Base-by-base conservation (phyloP, 225 moss, liverwort and hornwort genomes). In the Physcomitrium patens region DNA sequence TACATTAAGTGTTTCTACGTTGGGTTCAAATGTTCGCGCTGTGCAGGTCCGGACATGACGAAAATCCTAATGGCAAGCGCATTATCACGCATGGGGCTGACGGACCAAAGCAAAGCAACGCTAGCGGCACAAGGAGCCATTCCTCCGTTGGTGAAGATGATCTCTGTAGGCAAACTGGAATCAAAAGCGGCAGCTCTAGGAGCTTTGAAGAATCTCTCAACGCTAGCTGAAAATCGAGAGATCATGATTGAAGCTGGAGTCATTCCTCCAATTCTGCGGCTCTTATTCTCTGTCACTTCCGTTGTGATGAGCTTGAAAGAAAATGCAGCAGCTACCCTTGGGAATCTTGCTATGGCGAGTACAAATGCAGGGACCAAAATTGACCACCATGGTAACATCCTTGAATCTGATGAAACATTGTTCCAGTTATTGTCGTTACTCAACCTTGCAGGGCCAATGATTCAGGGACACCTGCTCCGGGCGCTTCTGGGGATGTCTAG, bases 241-340 rank as follows among this genome's bases (percentile, higher is more conserved):
- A 28, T 54, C 26, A 68, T 91, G 91, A 88, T 91, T 14, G 69
- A 76, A 52, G 81, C 81, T 14, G 88, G 86, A 70, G 88, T 88
- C n/a, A 84, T 91, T 68, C 84, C 88, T 20, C 84, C 88, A 14
- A 55, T 91, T 62, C 43, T 91, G 22, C 86, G 86, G n/a, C 72
- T 91, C 65, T 80, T 91, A 5, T 91, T 88, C 76, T 91, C 91
- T 14, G 91, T 88, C 1, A 91, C 91, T 27, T 91, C 91, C 5
- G 91, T 80, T 14, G 82, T 77, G 31, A 88, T 86, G 84, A 88
- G 69, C 70, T 79, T 91, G 76, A 91, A 88, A 73, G 86, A 88
- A 75, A 60, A 71, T 18, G 88, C 91, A 15, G 91, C 91, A 15
- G 88, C 91, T 15, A 88, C 84, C 47, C 76, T 91, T 12, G 91